These are phyloP conservation scores for Diaporthe eres DNA, from an alignment of 2,329 filamentous ascomycete genomes.

Conservation along the genomic window DNA sequence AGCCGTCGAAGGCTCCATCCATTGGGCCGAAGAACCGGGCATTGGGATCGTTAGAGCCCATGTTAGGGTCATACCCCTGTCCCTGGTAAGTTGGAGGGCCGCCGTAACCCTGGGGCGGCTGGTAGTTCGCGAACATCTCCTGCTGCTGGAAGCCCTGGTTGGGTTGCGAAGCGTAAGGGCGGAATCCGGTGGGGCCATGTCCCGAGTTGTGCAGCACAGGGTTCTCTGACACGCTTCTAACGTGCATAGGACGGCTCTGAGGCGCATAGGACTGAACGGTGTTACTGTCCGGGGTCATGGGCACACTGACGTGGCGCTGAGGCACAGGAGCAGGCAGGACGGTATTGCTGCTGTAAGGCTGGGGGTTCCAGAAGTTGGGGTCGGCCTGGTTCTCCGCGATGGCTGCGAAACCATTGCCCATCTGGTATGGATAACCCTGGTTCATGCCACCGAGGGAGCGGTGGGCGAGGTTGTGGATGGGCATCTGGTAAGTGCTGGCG, in stretches of 20 bases:
- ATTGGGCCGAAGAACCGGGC: conserved; percentile 25
- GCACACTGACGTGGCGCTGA: conserved; percentile 24
- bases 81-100: conserved; percentile 34
- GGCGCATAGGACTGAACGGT: conserved; percentile 31
- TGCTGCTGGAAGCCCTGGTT: conserved; percentile 36
- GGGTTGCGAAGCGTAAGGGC: conserved; percentile 27
- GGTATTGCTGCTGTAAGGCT: conserved; percentile 42
- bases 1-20: conserved; percentile 15
- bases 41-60: not conserved
- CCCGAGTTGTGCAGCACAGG: conserved; percentile 36
- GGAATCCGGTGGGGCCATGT: conserved; percentile 32
- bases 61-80: conserved; percentile 29
- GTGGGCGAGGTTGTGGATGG: conserved; percentile 46
- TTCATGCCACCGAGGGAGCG: conserved; percentile 41
- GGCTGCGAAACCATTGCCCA: conserved; percentile 47
- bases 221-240: conserved; percentile 42
- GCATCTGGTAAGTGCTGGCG: conserved; percentile 34
- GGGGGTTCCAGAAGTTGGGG: conserved; percentile 47
- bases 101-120: conserved; percentile 33
- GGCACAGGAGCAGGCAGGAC: conserved; percentile 41
- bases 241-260: conserved; percentile 38
- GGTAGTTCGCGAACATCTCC: conserved; percentile 35
- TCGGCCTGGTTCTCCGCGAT: conserved; percentile 53
- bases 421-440: conserved; percentile 28
- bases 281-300: conserved; percentile 23